phyloP scores from a whole-genome alignment of 2,329 filamentous ascomycete species.

The Aspergillus sp. region DNA sequence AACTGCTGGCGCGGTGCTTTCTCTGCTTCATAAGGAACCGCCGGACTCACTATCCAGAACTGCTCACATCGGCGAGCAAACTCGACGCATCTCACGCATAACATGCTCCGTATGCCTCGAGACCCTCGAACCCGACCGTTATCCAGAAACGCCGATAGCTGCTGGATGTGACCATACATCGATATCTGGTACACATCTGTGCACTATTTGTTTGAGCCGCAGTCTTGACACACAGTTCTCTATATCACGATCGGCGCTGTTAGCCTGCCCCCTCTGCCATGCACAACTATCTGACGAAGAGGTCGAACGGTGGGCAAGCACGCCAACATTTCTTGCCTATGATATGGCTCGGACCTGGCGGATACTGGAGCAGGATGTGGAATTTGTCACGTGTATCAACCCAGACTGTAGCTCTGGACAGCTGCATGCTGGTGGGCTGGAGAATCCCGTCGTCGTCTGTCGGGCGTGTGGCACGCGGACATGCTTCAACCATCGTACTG shows the following conservation, averaged over 20 bases:
- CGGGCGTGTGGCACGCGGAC: conserved; percentile 17
- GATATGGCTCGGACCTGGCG: conserved; percentile 15
- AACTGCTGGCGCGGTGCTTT: conserved; percentile 18
- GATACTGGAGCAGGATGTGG: conserved; percentile 16
- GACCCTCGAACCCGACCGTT: conserved; percentile 3
- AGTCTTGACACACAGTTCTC: conserved; percentile 18
- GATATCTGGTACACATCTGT: conserved; percentile 13
- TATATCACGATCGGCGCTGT: background rate
- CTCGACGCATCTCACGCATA: background rate
- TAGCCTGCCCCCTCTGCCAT: conserved; percentile 19
- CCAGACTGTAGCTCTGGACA: conserved; percentile 19
- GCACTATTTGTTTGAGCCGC: conserved; percentile 15
- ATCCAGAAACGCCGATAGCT: conserved; percentile 15
- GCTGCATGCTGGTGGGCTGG: conserved; percentile 17
- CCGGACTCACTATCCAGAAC: background rate
- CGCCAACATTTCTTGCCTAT: conserved; percentile 16
- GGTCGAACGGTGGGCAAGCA: conserved; percentile 17
- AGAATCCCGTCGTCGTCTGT: conserved; percentile 19
- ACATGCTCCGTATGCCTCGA: conserved; percentile 17
- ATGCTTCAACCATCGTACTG: conserved; percentile 18
- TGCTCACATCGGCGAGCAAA: background rate
- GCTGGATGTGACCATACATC: conserved; percentile 16
- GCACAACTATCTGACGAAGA: conserved; percentile 15
- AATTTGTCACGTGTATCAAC: conserved; percentile 18
- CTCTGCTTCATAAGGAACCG: conserved; percentile 18